Evolutionary conservation across 768 basidiomycete genomes (phyloP), one percentile per base, ranked within the genome.

Genomic region (Sporobolomyces roseus): DNA sequence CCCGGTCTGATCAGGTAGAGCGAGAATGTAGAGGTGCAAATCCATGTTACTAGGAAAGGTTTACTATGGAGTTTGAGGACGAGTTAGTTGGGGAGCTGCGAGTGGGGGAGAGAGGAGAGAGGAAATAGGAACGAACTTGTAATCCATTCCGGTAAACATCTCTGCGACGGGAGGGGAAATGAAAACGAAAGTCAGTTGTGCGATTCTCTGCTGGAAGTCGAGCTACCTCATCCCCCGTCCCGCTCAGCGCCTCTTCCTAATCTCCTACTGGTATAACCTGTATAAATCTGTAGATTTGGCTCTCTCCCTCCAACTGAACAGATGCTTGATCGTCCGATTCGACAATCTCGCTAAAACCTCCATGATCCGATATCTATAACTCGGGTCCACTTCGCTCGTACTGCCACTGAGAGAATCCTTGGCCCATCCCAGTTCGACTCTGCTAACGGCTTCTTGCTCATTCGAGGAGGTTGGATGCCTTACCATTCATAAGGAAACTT

Each of bases 1-100:
- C 64, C 65, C 2, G 71, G 68, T 30, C 60, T 33, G 45, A 76
- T 49, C 35, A 93, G 86, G 79, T 93, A 93, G 19, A 91, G 74
- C 5, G 85, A 80, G 77, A 98, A 98, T n/a, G 91, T 83, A 69
- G 89, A 87, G 2, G 93, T 97, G 79, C 87, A 92, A 77, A 94
- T 81, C 76, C 96, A 98, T 16, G 94, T 93, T 58, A 91, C 84
- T n/a, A 74, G 65, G 65, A 73, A 75, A 4, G 68, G 75, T 63
- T 75, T 74, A 66, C 66, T 66, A 61, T 19, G 9, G 38, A 52
- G 14, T 2, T 9, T 23, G 5, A 33, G 6, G 19, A 41, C 38
- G 25, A 61, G 48, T 30, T n/a, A 19, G 27, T 4, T 25, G 55
- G 36, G 21, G 17, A 17, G 17, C 38, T 41, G 38, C 38, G 38